Percentiles rank a stretch among this genome's conserved stretches.
phyloP scores from a whole-genome alignment of 257 asterid genomes.

The Handroanthus guayacan region DNA sequence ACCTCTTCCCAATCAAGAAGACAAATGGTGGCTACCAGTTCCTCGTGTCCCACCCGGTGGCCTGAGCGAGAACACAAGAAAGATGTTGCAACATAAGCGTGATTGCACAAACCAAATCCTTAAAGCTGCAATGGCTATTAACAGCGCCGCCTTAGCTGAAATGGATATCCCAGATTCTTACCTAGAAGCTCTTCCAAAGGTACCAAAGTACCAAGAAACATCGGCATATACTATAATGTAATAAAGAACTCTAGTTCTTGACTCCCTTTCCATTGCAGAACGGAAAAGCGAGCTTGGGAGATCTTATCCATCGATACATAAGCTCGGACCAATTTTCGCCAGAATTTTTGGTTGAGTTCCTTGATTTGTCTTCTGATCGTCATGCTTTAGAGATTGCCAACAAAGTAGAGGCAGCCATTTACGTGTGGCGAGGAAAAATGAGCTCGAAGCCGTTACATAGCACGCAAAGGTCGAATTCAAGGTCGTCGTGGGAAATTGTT shows the following conservation, averaged over 20 bases:
- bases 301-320: conserved; percentile 59
- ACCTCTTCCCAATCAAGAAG: conserved; percentile 63
- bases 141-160: conserved; percentile 65
- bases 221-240: neutral
- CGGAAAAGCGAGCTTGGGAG: conserved; percentile 73
- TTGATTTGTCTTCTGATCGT: conserved; percentile 72
- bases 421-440: conserved; percentile 59
- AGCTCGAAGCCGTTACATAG: conserved; percentile 47
- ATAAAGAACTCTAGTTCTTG: neutral
- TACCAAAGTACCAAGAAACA: conserved; percentile 18
- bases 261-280: conserved; percentile 49
- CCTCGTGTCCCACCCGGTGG: conserved; percentile 78
- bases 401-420: conserved; percentile 68
- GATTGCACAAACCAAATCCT: conserved; percentile 81
- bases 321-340: conserved; percentile 69
- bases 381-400: conserved; percentile 80
- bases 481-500: conserved; percentile 78
- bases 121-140: conserved; percentile 86
- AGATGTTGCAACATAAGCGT: conserved; percentile 61
- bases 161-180: conserved; percentile 73
- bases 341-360: conserved; percentile 73
- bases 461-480: conserved; percentile 50
- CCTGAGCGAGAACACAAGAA: conserved; percentile 61
- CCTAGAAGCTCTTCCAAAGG: conserved; percentile 79
- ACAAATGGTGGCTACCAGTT: conserved; percentile 91